phyloP scores from a whole-genome alignment of 2,329 filamentous ascomycete genomes.

The Cordyceps militaris region DNA sequence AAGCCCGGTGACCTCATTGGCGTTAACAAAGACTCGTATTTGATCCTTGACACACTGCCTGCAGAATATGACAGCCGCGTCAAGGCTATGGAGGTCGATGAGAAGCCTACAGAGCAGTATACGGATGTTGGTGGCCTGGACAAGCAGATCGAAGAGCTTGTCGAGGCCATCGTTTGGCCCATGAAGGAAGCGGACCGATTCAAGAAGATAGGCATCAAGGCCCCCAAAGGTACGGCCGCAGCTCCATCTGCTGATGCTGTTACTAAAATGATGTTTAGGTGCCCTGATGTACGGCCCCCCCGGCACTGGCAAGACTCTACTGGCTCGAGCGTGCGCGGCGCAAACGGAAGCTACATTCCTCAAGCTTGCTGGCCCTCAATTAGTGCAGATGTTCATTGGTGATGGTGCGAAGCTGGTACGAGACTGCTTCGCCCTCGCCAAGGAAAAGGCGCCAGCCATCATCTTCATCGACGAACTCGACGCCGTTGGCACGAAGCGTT shows the following conservation, averaged over 20 bases:
- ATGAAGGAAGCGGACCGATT: conserved; percentile 99
- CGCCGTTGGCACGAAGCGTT: conserved; percentile 96
- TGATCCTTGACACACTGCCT: conserved; percentile 91
- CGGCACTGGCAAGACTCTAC: conserved; percentile 82
- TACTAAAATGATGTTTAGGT: conserved; percentile 45
- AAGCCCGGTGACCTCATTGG: conserved; percentile 96
- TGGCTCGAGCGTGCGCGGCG: conserved; percentile 91
- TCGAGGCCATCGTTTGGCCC: conserved; percentile 97
- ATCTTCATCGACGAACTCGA: conserved; percentile 99
- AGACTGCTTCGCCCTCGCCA: conserved; percentile 94
- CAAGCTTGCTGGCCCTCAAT: conserved; percentile 93
- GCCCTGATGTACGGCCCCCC: conserved; percentile 96
- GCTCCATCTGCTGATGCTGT: conserved; percentile 72
- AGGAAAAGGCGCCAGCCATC: conserved; percentile 97
- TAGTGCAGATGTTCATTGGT: conserved; percentile 99
- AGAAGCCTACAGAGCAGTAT: conserved; percentile 99
- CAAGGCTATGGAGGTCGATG: conserved; percentile 99
- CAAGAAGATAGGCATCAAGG: conserved; percentile 99
- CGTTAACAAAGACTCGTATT: conserved; percentile 98
- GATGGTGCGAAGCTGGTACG: conserved; percentile 96
- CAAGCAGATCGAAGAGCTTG: conserved; percentile 98
- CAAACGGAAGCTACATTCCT: conserved; percentile 98
- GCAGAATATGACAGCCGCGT: conserved; percentile 98
- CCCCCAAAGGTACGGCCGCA: conserved; percentile 76
- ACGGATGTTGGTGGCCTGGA: conserved; percentile 94